Evolutionary conservation across 192 early-diverging fungal species (phyloP), one percentile per base, ranked within the genome.

Genomic region (Pilaira anomala): DNA sequence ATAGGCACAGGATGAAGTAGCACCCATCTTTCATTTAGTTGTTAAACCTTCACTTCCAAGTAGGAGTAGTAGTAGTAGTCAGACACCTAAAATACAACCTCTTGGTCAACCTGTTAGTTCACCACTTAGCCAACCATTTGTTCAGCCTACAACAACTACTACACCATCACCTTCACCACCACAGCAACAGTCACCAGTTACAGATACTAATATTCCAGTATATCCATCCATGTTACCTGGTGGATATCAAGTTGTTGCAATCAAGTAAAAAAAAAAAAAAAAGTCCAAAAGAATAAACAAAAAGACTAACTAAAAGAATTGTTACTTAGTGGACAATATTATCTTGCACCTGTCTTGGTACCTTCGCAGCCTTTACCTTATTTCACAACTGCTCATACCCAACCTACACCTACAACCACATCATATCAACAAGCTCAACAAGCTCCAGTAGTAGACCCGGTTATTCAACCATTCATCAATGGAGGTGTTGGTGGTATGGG

Each of bases 21-120:
- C 42, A 21, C 63, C 62, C n/a, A 75, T 60, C 21, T 75, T 75
- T 19, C 73, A 75, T 57, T 63, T 75, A 9, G 73, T 75, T 5
- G 73, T 75, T n/a, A 75, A 75, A 52, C 63, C 73, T 50, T 62
- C 59, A 3, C 30, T 60, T 21, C 11, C 25, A 9, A 36, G 33
- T 36, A 5, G 11, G 11, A 36, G 33, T n/a, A 25, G 49, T 18
- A 18, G 9, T 33, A 45, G 9, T 48, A 33, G 16, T 18, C 8
- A 60, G 26, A 11, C 56, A 16, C 7, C 29, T 14, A n/a, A n/a
- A n/a, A n/a, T n/a, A n/a, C 19, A 46, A 19, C 3, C 44, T 18
- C 1, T 26, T 11, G 11, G 21, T 50, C 21, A 50, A 50, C 25
- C 48, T 24, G 18, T 9, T 9, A 36, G 2, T 1, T 36, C 11